phyloP scores from a whole-genome alignment of 2,329 filamentous ascomycete genomes.

The Penicillium sp. region DNA sequence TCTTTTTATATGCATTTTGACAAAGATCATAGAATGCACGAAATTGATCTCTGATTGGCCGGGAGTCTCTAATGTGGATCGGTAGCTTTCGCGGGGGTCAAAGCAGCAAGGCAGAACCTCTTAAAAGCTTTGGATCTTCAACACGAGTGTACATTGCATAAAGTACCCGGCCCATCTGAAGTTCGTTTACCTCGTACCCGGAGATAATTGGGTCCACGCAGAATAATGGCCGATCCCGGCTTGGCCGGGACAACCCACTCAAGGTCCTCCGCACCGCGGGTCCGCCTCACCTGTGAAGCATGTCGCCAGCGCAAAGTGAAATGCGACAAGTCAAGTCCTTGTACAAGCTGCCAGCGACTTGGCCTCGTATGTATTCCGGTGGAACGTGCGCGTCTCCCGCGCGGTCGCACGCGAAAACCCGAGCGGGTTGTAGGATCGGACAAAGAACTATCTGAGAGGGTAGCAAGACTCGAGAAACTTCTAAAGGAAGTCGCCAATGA shows the following conservation, averaged over 20 bases:
- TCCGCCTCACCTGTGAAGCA: conserved; percentile 31
- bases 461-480: conserved; percentile 27
- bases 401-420: conserved; percentile 27
- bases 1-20: not conserved
- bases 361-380: conserved; percentile 30
- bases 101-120: not conserved
- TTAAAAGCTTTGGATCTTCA: not conserved
- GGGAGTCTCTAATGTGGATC: not conserved
- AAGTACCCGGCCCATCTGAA: not conserved
- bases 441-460: conserved; percentile 22
- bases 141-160: not conserved
- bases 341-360: conserved; percentile 29
- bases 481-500: conserved; percentile 17
- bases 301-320: conserved; percentile 35
- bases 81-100: not conserved
- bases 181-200: not conserved
- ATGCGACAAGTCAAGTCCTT: conserved; percentile 35
- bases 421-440: conserved; percentile 14
- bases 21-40: not conserved
- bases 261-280: conserved; percentile 20
- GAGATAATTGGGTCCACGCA: not conserved
- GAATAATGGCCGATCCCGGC: not conserved
- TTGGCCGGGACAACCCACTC: not conserved
- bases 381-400: conserved; percentile 32
- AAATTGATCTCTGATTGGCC: not conserved